These are phyloP conservation scores for Filobasidium wieringae DNA, from an alignment of 768 basidiomycete genomes.

Conservation along the genomic window DNA sequence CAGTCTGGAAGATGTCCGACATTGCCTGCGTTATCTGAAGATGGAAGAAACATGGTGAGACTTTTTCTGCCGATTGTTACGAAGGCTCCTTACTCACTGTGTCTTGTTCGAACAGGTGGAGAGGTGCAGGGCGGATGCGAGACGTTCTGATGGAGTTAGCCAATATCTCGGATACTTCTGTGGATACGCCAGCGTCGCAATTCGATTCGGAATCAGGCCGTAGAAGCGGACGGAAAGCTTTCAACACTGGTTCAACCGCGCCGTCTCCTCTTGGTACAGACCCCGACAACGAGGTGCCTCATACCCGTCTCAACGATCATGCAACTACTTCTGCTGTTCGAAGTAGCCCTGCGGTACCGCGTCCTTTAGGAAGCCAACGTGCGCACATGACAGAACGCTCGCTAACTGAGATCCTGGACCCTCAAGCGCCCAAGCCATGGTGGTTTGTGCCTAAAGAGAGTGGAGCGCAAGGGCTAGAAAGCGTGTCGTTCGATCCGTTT, in stretches of 20 bases:
- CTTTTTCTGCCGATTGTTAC: not conserved
- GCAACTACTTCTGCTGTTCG: not conserved
- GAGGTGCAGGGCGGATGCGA: conserved; percentile 32
- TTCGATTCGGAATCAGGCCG: not conserved
- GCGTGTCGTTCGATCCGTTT: no score
- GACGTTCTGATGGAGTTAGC: conserved; percentile 17
- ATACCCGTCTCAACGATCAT: not conserved
- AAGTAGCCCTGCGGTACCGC: not conserved
- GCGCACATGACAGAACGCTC: no score
- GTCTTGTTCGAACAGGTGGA: conserved; percentile 19
- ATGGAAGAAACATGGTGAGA: conserved; percentile 35
- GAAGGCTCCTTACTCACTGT: not conserved
- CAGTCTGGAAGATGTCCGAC: conserved; percentile 53
- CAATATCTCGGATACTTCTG: conserved; percentile 5
- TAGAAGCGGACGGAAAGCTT: not conserved
- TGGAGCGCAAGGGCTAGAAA: not conserved
- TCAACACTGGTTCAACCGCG: not conserved
- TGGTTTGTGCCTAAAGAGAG: not conserved
- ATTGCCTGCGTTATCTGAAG: conserved; percentile 49
- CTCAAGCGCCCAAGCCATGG: not conserved
- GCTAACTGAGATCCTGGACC: no score
- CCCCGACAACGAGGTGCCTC: not conserved
- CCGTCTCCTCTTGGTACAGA: not conserved
- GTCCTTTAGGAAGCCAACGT: not conserved
- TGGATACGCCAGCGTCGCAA: conserved; percentile 4